Evolutionary conservation across 2,329 filamentous ascomycete species (phyloP).

Genomic region (Nothomitra cinnamomea): DNA sequence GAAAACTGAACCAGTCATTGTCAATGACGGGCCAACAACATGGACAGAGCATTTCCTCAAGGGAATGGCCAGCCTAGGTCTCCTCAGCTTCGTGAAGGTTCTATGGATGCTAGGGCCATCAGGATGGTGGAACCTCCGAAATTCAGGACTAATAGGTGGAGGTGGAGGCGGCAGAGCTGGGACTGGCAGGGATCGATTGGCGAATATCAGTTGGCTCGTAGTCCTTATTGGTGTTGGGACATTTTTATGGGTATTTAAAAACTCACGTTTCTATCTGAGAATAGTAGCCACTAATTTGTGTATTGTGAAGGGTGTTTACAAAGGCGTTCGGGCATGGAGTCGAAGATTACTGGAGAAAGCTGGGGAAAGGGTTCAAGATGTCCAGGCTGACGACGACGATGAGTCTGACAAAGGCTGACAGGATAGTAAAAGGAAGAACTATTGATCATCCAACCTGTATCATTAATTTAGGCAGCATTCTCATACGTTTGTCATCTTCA

Average conservation of each 20-base stretch:
- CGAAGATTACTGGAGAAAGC: slow-evolving; percentile 56
- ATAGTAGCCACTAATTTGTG: slow-evolving; percentile 14
- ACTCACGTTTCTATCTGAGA: background rate
- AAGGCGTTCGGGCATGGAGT: slow-evolving; percentile 58
- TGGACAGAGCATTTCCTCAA: slow-evolving; percentile 81
- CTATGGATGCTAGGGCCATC: slow-evolving; percentile 58
- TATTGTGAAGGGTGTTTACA: slow-evolving; percentile 53
- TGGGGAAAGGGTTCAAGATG: slow-evolving; percentile 67
- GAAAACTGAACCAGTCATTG: slow-evolving; percentile 10
- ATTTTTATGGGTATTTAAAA: slow-evolving; percentile 52
- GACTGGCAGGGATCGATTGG: slow-evolving; percentile 59
- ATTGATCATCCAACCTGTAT: background rate
- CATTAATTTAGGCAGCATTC: too few relatives aligned
- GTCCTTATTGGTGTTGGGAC: slow-evolving; percentile 66
- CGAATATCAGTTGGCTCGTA: slow-evolving; percentile 63
- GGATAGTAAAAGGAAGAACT: too few relatives aligned
- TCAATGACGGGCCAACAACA: slow-evolving; percentile 32
- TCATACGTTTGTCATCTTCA: too few relatives aligned
- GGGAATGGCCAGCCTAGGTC: slow-evolving; percentile 73
- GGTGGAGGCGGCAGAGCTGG: slow-evolving; percentile 34
- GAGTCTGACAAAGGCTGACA: slow-evolving; percentile 30
- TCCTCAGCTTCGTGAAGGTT: slow-evolving; percentile 72
- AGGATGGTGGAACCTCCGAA: slow-evolving; percentile 59
- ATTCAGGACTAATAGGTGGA: slow-evolving; percentile 36
- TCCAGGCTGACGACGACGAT: slow-evolving; percentile 46